Conservation (phyloP, 441 rosid species). For the Iberis amara region DNA sequence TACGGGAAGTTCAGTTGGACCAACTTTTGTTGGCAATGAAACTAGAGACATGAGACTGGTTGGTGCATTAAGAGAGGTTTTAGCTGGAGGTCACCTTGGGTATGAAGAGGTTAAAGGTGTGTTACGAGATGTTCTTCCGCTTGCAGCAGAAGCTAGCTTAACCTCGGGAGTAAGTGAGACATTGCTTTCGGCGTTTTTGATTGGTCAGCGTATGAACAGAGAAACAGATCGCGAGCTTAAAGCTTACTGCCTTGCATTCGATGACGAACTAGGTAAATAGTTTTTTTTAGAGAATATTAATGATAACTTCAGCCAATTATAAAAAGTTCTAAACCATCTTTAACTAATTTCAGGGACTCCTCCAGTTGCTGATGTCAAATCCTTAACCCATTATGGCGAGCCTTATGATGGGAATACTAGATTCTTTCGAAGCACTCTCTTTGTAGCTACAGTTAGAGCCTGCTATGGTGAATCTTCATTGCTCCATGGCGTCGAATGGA, state of each 20-base stretch:
- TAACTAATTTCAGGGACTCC: slow-evolving; percentile 51
- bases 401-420: slow-evolving; percentile 97
- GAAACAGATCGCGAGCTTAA: slow-evolving; percentile 92
- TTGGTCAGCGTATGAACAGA: slow-evolving; percentile 95
- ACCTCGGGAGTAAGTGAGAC: slow-evolving; percentile 68
- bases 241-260: slow-evolving; percentile 94
- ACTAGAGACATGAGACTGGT: slow-evolving; percentile 84
- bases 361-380: slow-evolving; percentile 81
- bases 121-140: slow-evolving; percentile 75
- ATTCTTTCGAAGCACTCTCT: slow-evolving; percentile 73
- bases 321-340: slow-evolving; percentile 19
- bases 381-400: slow-evolving; percentile 95
- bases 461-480: slow-evolving; percentile 87
- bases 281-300: not conserved
- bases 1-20: slow-evolving; percentile 63
- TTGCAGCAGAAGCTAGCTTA: slow-evolving; percentile 38
- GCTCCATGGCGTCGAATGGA: slow-evolving; percentile 98
- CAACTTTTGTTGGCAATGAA: slow-evolving; percentile 62
- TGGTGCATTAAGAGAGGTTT: slow-evolving; percentile 84
- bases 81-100: slow-evolving; percentile 95
- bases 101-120: slow-evolving; percentile 92
- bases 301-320: not conserved
- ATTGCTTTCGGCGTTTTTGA: slow-evolving; percentile 84
- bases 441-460: slow-evolving; percentile 90
- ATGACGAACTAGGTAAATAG: slow-evolving; percentile 74